Percentiles rank a stretch among this genome's conserved stretches.
Evolutionary conservation across 371 early-diverging fungal genomes (phyloP).

Genomic region (Dinochytrium kinnereticum): DNA sequence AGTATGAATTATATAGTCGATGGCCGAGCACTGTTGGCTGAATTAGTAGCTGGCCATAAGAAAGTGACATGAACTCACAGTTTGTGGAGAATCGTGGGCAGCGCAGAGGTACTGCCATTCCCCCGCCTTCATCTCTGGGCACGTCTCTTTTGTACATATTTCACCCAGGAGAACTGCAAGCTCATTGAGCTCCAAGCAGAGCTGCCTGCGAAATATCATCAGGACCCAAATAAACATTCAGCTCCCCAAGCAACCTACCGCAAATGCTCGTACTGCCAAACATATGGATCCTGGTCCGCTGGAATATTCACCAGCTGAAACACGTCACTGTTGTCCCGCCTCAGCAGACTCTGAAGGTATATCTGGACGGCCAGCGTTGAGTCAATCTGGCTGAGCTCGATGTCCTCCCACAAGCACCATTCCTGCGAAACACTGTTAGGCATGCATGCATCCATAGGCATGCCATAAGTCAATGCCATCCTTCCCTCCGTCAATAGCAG

Average conservation of each 20-base stretch:
- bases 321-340: constrained; percentile 69
- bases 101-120: constrained; percentile 94
- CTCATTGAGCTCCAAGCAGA: constrained; percentile 76
- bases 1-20: constrained; percentile 92
- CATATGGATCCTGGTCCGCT: constrained; percentile 64
- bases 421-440: constrained; percentile 28
- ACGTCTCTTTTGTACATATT: constrained; percentile 80
- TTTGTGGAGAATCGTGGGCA: constrained; percentile 80
- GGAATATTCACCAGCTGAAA: constrained; percentile 70
- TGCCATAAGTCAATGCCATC: background rate
- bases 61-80: constrained; percentile 54
- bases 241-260: constrained; percentile 56
- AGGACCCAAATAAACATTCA: background rate
- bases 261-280: constrained; percentile 92
- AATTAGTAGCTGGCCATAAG: constrained; percentile 7
- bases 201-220: constrained; percentile 35
- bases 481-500: background rate
- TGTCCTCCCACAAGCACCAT: constrained; percentile 43
- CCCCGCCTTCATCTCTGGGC: constrained; percentile 93
- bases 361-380: constrained; percentile 82
- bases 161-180: constrained; percentile 73
- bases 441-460: background rate
- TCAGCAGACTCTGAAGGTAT: constrained; percentile 80
- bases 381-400: constrained; percentile 66
- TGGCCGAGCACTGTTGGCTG: constrained; percentile 78